Base-by-base conservation (phyloP, 2,329 filamentous ascomycete genomes). In the Daldinia sp. region DNA sequence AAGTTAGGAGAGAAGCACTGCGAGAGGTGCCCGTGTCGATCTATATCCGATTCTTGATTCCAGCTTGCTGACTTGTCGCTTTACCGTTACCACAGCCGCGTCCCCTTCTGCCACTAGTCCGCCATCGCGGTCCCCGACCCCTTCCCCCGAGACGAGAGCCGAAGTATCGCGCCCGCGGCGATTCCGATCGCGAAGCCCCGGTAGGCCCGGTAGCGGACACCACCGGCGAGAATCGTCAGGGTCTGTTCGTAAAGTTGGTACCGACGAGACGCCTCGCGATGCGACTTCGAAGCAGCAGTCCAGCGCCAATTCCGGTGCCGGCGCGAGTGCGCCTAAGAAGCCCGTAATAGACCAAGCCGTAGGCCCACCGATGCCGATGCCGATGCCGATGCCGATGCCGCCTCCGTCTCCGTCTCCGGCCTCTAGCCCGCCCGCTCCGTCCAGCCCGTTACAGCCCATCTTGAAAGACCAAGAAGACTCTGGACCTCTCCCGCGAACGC, bases 121-220 rank as follows among this genome's bases (percentile, higher is more conserved):
- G 65, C 82, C 82, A 64, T 87, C 88, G 68, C 82, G 84, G 78
- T 85, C 85, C 74, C 85, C 88, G 72, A 87, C 84, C 66, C 86
- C 87, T 67, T 84, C 86, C 65, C 82, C 85, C 74, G 84, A 86
- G 68, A 81, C 82, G 73, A 81, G 86, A 81, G 81, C 78, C 79
- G 84, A 84, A 75, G 80, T 81, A 70, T 80, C 85, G 58, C 82
- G 82, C 75, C 79, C 85, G 65, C 83, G 84, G 76, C 83, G 84
- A 74, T 81, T 83, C 72, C 82, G 84, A 73, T 87, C 88, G 61
- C 82, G 84, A 75, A 89, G 86, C 78, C 88, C 88, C 23, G 72
- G 60, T 28, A 68, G 67, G 56, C 69, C 61, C 69, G 80, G 82
- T n/a, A 63, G 50, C 39, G 68, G 68, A 69, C 84, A 83, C 76